A percentile compares a stretch with the other conserved stretches of the same genome.
Evolutionary conservation across 1,284 basidiomycete genomes (phyloP).

Genomic region (Apiotrichum akiyoshidainum): DNA sequence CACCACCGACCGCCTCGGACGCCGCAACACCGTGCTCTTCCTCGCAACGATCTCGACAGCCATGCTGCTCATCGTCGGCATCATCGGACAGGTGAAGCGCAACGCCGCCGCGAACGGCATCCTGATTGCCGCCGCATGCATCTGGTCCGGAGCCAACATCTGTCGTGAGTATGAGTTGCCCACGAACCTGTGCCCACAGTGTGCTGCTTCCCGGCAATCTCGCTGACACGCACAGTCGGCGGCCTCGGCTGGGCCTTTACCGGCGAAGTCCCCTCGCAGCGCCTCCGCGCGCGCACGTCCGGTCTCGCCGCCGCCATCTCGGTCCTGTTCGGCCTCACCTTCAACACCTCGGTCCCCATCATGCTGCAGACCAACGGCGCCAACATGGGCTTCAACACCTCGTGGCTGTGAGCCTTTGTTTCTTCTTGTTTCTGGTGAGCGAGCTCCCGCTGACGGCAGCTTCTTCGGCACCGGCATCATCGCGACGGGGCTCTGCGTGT

Average conservation of each 20-base stretch:
- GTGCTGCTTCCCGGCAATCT: neutral
- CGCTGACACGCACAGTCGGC: constrained; percentile 11
- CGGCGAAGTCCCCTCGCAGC: constrained; percentile 28
- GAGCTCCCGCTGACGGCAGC: neutral
- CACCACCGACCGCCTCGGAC: constrained; percentile 24
- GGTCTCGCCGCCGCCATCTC: constrained; percentile 11
- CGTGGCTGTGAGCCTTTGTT: neutral
- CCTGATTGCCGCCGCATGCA: constrained; percentile 18
- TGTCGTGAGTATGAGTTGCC: neutral
- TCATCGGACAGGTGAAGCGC: constrained; percentile 11
- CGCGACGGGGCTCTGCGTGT: constrained; percentile 10
- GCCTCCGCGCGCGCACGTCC: constrained; percentile 26
- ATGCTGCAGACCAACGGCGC: constrained; percentile 19
- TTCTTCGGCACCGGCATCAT: constrained; percentile 21
- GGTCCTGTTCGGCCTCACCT: constrained; percentile 24
- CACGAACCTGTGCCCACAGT: no score
- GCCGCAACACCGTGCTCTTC: constrained; percentile 18
- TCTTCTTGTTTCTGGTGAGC: no score
- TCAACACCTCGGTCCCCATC: constrained; percentile 24
- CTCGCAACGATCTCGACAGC: constrained; percentile 19
- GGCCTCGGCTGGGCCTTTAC: constrained; percentile 30
- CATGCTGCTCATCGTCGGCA: constrained; percentile 13
- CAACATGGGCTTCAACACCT: constrained; percentile 20
- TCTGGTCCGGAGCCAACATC: constrained; percentile 8
- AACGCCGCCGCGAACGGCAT: constrained; percentile 3